Evolutionary conservation across 2,329 filamentous ascomycete genomes (phyloP).

Genomic region (Ophiostoma perfectum): DNA sequence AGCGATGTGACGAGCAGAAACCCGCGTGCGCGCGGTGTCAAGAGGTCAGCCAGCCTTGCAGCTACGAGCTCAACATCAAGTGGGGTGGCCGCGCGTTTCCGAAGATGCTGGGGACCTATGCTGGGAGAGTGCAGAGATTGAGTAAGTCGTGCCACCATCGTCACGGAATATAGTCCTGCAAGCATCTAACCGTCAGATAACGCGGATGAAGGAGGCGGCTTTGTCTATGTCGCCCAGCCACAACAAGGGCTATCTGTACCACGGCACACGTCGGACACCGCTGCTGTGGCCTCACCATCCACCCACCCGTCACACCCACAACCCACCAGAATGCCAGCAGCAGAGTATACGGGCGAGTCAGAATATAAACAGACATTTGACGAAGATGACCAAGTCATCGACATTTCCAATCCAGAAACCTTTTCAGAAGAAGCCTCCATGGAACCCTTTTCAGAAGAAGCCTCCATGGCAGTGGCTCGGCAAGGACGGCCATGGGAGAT

Average conservation of each 20-base stretch:
- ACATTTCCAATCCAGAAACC: not conserved
- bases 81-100: constrained; percentile 23
- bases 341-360: not conserved
- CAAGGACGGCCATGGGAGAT: constrained; percentile 1
- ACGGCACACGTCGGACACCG: not conserved
- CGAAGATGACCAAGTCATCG: not conserved
- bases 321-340: not conserved
- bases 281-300: not conserved
- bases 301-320: not conserved
- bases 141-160: constrained; percentile 1
- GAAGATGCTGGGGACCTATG: constrained; percentile 21
- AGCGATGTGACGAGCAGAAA: constrained; percentile 44
- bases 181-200: not conserved
- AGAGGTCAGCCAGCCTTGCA: constrained; percentile 43
- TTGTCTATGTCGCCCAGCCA: constrained; percentile 18
- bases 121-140: constrained; percentile 17
- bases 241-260: not conserved
- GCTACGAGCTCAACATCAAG: constrained; percentile 23
- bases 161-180: not conserved
- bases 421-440: not conserved
- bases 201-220: constrained; percentile 7
- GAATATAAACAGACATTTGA: not conserved
- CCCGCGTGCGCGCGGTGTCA: constrained; percentile 46
- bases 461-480: not conserved
- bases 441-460: not conserved